Percentiles rank a stretch among this genome's conserved stretches.
Evolutionary conservation across 768 basidiomycete species (phyloP).

Genomic region (Mycena pura): DNA sequence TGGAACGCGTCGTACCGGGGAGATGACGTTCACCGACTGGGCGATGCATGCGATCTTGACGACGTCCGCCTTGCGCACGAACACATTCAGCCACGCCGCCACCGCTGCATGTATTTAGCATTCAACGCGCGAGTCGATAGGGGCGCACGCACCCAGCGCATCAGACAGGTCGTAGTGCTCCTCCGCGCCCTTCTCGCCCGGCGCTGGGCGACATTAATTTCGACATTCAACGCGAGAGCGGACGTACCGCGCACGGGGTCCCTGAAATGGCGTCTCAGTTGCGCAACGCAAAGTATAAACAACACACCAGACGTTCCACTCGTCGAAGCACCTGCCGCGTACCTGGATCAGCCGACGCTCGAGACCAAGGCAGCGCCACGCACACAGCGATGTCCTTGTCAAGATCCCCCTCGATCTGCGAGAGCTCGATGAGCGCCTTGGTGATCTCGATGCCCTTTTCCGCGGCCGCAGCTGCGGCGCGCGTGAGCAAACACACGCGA

Average conservation of each 20-base stretch:
- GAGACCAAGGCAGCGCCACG: not conserved
- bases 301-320: conserved; percentile 61
- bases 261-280: conserved; percentile 28
- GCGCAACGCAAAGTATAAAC: not conserved
- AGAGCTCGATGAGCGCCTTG: conserved; percentile 57
- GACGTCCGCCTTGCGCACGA: conserved; percentile 63
- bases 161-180: conserved; percentile 62
- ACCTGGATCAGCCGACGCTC: not conserved
- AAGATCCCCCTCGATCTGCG: conserved; percentile 47
- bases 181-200: conserved; percentile 57
- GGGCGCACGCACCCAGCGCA: conserved; percentile 43
- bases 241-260: conserved; percentile 50
- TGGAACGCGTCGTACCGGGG: conserved; percentile 40
- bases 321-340: conserved; percentile 52
- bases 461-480: conserved; percentile 51
- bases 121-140: conserved; percentile 3
- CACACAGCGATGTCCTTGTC: conserved; percentile 48
- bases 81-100: conserved; percentile 66
- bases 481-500: not conserved
- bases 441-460: conserved; percentile 60
- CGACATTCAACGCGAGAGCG: too few species aligned
- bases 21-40: conserved; percentile 61
- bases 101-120: conserved; percentile 45
- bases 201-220: too few species aligned
- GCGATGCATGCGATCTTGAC: conserved; percentile 69